Base-by-base conservation (phyloP, 2,329 filamentous ascomycete genomes). In the Canariomyces notabilis region DNA sequence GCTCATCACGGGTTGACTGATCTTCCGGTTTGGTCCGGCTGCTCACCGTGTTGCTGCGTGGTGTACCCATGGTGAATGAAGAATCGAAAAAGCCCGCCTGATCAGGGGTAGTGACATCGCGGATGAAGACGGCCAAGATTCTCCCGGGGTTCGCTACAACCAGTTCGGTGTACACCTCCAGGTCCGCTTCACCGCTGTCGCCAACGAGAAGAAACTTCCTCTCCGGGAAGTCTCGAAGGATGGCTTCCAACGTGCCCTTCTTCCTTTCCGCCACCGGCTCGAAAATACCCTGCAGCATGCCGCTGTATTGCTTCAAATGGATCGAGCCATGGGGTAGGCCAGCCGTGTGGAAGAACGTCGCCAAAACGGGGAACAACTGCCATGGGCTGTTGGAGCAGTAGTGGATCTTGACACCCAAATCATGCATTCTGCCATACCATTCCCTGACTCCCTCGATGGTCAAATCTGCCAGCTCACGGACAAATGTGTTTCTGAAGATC, bases 301-400 rank as follows among this genome's bases (percentile, higher is more conserved):
- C 93, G 50, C 82, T 88, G 66, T 98, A 98, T 55, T 95, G 89
- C 65, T 98, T 98, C 55, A 98, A 67, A 62, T 98, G 94, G 55
- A 97, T 87, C 0, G 91, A 96, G 0, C 93, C 94, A 1, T 79
- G 79, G 0, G 93, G 93, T 1, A 98, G 70, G 1, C 86, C 86
- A 6, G 87, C 86, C 33, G 85, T 68, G 54, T 83, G 81, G 64
- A 97, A 95, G 63, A 86, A 98, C 43, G 80, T 88, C 5, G 87
- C 85, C 9, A 98, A 71, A 2, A 97, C 81, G 0, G 93, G 93
- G 58, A 88, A 98, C 6, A 98, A 76, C 64, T 98, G 94, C 94
- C 94, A 98, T 0, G 93, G 93, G 41, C 91, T 95, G 66, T 98
- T 98, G n/a, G 93, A 98, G 54, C 95, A 94, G 64, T 98, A 98